A percentile compares a stretch with the other conserved stretches of the same genome.
phyloP scores from a whole-genome alignment of 2,329 filamentous ascomycete species.

The Canariomyces notabilis region DNA sequence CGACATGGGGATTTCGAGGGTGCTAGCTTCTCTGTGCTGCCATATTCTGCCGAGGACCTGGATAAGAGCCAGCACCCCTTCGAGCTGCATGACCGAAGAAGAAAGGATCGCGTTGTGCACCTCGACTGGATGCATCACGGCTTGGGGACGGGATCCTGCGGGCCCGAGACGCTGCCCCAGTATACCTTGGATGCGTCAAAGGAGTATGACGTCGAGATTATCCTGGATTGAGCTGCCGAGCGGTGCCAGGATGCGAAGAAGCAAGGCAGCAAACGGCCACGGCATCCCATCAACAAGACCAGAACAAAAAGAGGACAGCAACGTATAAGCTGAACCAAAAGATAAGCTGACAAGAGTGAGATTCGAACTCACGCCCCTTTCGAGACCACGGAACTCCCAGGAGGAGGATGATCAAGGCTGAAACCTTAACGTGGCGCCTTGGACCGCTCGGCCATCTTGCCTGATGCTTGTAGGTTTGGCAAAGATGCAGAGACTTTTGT shows the following conservation, averaged over 20 bases:
- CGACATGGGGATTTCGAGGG: slow-evolving; percentile 42
- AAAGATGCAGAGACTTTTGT: no score
- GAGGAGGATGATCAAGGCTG: no score
- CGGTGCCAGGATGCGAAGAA: slow-evolving; percentile 22
- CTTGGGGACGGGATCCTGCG: slow-evolving; percentile 57
- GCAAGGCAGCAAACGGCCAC: no score
- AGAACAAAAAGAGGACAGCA: no score
- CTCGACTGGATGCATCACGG: slow-evolving; percentile 60
- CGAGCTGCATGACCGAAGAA: slow-evolving; percentile 47
- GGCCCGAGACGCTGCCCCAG: slow-evolving; percentile 47
- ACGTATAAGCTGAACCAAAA: no score
- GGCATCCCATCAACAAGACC: no score
- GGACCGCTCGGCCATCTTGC: no score
- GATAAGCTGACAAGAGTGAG: no score
- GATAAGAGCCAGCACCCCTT: slow-evolving; percentile 54
- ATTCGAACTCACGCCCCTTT: no score
- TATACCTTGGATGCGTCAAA: slow-evolving; percentile 40
- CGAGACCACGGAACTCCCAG: no score
- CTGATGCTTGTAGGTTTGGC: no score
- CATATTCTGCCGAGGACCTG: slow-evolving; percentile 50
- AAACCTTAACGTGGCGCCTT: no score
- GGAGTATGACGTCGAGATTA: slow-evolving; percentile 41
- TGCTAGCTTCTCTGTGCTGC: slow-evolving; percentile 52
- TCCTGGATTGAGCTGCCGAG: slow-evolving; percentile 32
- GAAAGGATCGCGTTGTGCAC: slow-evolving; percentile 50